Evolutionary conservation across 495 filamentous ascomycete genomes (phyloP).

Genomic region (Terfezia claveryi): DNA sequence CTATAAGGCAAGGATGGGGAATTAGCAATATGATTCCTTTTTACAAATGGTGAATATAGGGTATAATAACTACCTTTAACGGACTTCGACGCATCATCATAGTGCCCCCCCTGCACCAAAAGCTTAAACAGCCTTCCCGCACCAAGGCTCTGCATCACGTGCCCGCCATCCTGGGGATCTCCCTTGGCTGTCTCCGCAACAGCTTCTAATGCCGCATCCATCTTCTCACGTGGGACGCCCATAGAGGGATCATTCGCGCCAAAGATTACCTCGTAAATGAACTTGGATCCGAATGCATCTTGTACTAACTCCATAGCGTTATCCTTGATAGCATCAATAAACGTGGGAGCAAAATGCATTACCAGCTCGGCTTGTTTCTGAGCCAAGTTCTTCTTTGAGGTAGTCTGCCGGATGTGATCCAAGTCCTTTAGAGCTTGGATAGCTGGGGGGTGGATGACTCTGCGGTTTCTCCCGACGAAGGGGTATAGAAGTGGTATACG

Average conservation of each 20-base stretch:
- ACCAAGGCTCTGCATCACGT: constrained; percentile 36
- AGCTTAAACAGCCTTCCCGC: constrained; percentile 77
- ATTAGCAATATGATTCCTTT: background rate
- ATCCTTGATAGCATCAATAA: constrained; percentile 48
- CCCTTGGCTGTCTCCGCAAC: constrained; percentile 39
- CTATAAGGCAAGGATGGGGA: constrained; percentile 14
- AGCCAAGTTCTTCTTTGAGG: constrained; percentile 57
- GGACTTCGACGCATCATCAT: constrained; percentile 44
- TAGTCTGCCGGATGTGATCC: constrained; percentile 36
- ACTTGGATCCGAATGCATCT: constrained; percentile 65
- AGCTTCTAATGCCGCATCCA: constrained; percentile 36
- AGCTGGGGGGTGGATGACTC: constrained; percentile 44
- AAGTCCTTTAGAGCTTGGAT: constrained; percentile 47
- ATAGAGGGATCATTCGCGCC: constrained; percentile 23
- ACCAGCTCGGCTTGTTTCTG: constrained; percentile 54
- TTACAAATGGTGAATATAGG: constrained; percentile 1
- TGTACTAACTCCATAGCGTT: constrained; percentile 43
- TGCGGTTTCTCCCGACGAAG: constrained; percentile 47
- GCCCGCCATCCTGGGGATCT: constrained; percentile 34
- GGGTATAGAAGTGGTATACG: constrained; percentile 67
- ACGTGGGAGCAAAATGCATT: constrained; percentile 37
- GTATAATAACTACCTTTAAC: constrained; percentile 26
- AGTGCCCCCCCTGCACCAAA: constrained; percentile 66
- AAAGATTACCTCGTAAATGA: constrained; percentile 62
- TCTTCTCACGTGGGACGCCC: background rate